Conservation (phyloP, 768 basidiomycete species). For the Lactarius akahatsu region DNA sequence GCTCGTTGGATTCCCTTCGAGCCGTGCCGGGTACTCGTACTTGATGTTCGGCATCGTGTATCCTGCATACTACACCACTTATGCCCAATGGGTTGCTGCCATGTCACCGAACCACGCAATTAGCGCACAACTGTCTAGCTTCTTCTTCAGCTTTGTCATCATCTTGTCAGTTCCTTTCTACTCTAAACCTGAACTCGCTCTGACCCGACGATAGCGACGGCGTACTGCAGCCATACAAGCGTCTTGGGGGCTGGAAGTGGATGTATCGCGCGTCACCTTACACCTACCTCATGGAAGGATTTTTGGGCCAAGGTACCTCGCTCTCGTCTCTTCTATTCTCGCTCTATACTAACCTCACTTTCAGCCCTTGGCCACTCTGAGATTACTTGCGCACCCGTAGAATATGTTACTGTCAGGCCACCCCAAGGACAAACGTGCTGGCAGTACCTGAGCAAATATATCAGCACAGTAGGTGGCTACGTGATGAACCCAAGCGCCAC, state of each 20-base stretch:
- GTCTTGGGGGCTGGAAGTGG: constrained; percentile 48
- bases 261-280: constrained; percentile 40
- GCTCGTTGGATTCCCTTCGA: constrained; percentile 42
- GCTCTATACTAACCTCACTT: not conserved
- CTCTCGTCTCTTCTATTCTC: not conserved
- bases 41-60: constrained; percentile 40
- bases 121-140: constrained; percentile 41
- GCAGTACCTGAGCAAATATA: constrained; percentile 46
- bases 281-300: constrained; percentile 42
- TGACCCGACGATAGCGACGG: constrained; percentile 39
- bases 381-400: constrained; percentile 56
- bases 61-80: constrained; percentile 46
- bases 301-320: constrained; percentile 46
- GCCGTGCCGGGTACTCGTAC: constrained; percentile 43
- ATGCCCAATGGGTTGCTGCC: constrained; percentile 43
- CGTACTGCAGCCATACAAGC: constrained; percentile 47
- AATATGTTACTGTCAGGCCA: constrained; percentile 54
- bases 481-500: constrained; percentile 42
- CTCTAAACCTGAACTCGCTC: not conserved
- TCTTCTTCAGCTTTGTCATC: constrained; percentile 42
- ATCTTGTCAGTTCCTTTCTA: constrained; percentile 39
- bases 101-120: constrained; percentile 44
- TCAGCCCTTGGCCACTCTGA: constrained; percentile 50
- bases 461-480: constrained; percentile 47
- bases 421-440: constrained; percentile 49